phyloP scores from a whole-genome alignment of 2,329 filamentous ascomycete genomes.

The Xylariaceae sp. region DNA sequence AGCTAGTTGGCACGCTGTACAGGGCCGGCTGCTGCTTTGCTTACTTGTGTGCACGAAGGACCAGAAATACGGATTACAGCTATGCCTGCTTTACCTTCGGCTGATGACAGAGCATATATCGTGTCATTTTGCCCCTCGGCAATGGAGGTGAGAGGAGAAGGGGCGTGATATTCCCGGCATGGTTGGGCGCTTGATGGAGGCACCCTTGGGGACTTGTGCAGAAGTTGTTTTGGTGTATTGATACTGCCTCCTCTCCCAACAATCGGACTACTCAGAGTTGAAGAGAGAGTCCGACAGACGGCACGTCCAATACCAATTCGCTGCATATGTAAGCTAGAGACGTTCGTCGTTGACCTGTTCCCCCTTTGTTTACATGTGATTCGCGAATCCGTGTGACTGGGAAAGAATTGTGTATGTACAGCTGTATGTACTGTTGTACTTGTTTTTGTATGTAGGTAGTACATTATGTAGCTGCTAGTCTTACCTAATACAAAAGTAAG shows the following conservation, averaged over 20 bases:
- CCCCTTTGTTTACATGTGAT: too few relatives aligned
- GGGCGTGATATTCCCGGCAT: conserved; percentile 5
- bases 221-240: background rate
- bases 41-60: conserved; percentile 52
- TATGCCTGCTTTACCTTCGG: conserved; percentile 79
- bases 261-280: conserved; percentile 3
- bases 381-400: too few relatives aligned
- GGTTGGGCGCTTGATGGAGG: conserved; percentile 3
- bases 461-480: too few relatives aligned
- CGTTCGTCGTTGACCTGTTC: background rate
- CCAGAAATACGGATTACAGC: conserved; percentile 87
- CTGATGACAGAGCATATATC: conserved; percentile 89
- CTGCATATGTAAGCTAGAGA: conserved; percentile 25
- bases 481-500: too few relatives aligned
- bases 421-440: too few relatives aligned
- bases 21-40: conserved; percentile 7
- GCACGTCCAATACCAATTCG: conserved; percentile 20
- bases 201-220: background rate
- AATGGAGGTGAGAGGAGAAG: conserved; percentile 3
- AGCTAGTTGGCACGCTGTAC: conserved; percentile 15
- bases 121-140: conserved; percentile 46
- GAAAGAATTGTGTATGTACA: too few relatives aligned
- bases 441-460: too few relatives aligned
- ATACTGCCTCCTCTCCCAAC: conserved; percentile 4
- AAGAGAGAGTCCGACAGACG: conserved; percentile 16